Evolutionary conservation across 129 eudicot species (phyloP).

Genomic region (Tagetes erecta): DNA sequence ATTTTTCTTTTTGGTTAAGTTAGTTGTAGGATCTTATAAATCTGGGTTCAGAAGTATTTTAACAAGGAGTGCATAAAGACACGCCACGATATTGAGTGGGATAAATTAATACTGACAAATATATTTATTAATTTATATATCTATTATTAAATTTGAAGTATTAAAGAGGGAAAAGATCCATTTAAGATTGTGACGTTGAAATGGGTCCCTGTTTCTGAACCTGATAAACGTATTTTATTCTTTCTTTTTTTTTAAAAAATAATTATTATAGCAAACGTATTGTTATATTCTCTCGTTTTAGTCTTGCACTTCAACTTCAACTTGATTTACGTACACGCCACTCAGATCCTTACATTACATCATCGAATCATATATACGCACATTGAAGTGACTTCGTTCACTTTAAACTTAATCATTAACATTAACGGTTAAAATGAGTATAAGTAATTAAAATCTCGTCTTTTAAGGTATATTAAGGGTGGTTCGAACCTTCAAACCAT

Average conservation of each 20-base stretch:
- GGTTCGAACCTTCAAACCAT: no score
- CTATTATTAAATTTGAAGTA: constrained; percentile 18
- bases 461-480: no score
- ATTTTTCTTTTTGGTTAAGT: no score
- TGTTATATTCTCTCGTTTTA: constrained; percentile 20
- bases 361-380: constrained; percentile 11
- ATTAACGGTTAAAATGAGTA: no score
- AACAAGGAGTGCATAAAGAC: not conserved
- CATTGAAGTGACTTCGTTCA: no score
- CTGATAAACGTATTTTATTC: no score
- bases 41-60: no score
- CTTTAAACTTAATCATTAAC: no score
- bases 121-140: not conserved
- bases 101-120: not conserved
- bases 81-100: not conserved
- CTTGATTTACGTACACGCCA: constrained; percentile 31
- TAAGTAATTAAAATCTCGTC: no score
- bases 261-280: no score
- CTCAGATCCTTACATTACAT: constrained; percentile 12
- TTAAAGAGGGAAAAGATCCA: constrained; percentile 27
- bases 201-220: constrained; percentile 10
- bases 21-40: no score
- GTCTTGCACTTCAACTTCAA: not conserved
- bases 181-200: constrained; percentile 13
- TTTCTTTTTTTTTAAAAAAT: no score